These are phyloP conservation scores for Jimgerdemannia flammicorona DNA, from an alignment of 192 early-diverging fungal genomes.

Conservation along the genomic window DNA sequence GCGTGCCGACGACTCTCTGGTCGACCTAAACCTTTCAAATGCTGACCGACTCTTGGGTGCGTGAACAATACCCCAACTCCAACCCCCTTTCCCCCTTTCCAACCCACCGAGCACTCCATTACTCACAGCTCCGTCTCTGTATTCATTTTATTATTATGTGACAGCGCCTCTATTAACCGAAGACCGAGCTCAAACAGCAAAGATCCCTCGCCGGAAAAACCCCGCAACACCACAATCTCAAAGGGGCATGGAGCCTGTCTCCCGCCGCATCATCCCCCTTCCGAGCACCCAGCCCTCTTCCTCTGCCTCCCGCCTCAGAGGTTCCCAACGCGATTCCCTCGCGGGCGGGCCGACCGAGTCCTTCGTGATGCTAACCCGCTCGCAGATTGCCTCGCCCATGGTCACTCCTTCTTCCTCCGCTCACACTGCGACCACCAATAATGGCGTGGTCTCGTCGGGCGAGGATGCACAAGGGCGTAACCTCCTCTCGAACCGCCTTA, in stretches of 20 bases:
- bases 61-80: neutral
- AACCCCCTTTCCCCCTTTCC: too few relatives aligned
- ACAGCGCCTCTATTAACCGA: conserved; percentile 21
- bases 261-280: conserved; percentile 7
- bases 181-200: conserved; percentile 18
- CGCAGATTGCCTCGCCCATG: conserved; percentile 35
- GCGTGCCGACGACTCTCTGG: conserved; percentile 58
- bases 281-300: conserved; percentile 5
- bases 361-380: conserved; percentile 54
- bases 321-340: neutral
- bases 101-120: too few relatives aligned
- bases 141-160: neutral
- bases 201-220: neutral
- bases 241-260: neutral
- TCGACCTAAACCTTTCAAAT: conserved; percentile 44
- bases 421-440: neutral
- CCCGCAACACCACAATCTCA: neutral
- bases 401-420: neutral
- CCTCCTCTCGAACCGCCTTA: conserved; percentile 49
- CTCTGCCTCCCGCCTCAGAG: neutral
- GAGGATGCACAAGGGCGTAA: conserved; percentile 13
- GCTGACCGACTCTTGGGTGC: conserved; percentile 54
- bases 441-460: conserved; percentile 3
- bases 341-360: conserved; percentile 40
- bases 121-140: too few relatives aligned